These are phyloP conservation scores for Phoma herbarum DNA, from an alignment of 2,329 filamentous ascomycete genomes.

Conservation along the genomic window DNA sequence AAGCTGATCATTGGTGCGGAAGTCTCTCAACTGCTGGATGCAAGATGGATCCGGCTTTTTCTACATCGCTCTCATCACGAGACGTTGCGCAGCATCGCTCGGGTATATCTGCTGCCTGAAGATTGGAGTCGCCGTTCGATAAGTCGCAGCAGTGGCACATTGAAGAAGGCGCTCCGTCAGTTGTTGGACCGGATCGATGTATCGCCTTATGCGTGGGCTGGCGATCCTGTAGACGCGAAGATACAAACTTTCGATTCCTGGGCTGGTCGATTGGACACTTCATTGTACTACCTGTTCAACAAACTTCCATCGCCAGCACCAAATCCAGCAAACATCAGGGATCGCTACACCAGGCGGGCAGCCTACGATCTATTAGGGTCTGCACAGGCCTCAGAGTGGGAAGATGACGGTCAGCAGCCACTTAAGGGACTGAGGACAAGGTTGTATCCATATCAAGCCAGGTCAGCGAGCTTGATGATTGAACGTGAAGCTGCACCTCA, in stretches of 20 bases:
- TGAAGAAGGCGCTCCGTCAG: conserved; percentile 58
- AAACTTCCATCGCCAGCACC: conserved; percentile 74
- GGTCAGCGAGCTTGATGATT: conserved; percentile 83
- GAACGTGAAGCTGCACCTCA: conserved; percentile 76
- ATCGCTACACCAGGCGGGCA: conserved; percentile 62
- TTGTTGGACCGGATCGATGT: conserved; percentile 66
- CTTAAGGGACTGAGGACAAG: conserved; percentile 68
- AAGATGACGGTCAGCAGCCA: conserved; percentile 36
- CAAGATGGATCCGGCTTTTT: conserved; percentile 49
- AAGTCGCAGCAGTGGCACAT: conserved; percentile 56
- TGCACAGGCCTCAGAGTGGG: conserved; percentile 42
- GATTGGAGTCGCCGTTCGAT: conserved; percentile 67
- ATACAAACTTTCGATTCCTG: conserved; percentile 51
- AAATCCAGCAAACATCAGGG: conserved; percentile 57
- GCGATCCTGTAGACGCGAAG: conserved; percentile 40
- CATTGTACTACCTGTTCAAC: conserved; percentile 77
- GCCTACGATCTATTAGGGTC: conserved; percentile 64
- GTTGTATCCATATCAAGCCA: conserved; percentile 80
- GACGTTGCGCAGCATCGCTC: conserved; percentile 44
- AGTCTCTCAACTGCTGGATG: conserved; percentile 41
- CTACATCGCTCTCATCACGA: conserved; percentile 13
- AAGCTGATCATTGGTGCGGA: conserved; percentile 36
- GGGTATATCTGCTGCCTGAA: conserved; percentile 72
- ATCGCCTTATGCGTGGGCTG: conserved; percentile 65
- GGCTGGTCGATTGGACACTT: conserved; percentile 57